Evolutionary conservation across 805 yeast genomes (phyloP).

Genomic region (Hanseniaspora lachancei): DNA sequence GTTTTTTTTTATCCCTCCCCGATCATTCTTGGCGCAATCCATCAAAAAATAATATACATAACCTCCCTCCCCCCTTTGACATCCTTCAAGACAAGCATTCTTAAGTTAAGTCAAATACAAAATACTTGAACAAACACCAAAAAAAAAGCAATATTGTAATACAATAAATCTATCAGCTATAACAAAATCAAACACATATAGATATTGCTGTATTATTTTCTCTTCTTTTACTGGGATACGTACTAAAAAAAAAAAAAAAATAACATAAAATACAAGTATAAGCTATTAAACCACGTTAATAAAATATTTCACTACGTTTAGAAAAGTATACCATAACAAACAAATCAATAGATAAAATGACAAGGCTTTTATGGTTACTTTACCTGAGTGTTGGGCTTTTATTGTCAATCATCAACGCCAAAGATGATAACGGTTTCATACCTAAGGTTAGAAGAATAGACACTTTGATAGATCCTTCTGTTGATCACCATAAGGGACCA

Average conservation of each 20-base stretch:
- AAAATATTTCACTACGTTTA: not conserved
- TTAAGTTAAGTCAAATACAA: too few species aligned
- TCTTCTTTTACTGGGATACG: too few species aligned
- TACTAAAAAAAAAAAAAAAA: not conserved
- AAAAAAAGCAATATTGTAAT: too few species aligned
- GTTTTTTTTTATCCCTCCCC: too few species aligned
- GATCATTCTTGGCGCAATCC: too few species aligned
- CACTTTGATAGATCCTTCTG: not conserved
- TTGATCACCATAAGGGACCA: not conserved
- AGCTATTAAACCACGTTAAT: too few species aligned
- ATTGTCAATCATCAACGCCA: not conserved
- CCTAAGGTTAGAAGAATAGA: slow-evolving; percentile 11
- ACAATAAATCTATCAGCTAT: too few species aligned
- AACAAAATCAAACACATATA: too few species aligned
- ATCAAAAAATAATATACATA: too few species aligned
- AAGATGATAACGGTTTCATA: not conserved
- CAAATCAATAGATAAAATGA: not conserved
- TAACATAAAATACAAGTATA: not conserved
- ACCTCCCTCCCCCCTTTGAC: not conserved
- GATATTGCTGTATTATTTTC: too few species aligned
- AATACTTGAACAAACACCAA: too few species aligned
- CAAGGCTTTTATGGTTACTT: not conserved
- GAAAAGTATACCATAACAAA: not conserved
- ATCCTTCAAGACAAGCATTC: not conserved
- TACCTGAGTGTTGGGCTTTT: not conserved